phyloP scores from a whole-genome alignment of 441 rosid species.

The Cnidoscolus chayamansa region DNA sequence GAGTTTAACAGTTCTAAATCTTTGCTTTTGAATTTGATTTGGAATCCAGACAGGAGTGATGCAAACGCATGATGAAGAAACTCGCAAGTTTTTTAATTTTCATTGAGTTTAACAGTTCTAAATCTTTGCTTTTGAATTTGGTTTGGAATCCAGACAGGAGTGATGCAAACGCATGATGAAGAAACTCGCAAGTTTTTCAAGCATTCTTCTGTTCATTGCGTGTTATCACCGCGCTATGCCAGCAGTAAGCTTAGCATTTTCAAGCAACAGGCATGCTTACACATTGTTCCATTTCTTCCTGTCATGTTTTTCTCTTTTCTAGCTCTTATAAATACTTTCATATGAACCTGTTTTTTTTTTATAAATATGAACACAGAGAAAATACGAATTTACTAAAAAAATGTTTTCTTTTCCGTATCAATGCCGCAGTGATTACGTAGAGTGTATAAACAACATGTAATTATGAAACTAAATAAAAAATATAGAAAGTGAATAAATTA shows the following conservation, averaged over 20 bases:
- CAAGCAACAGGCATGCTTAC: constrained; percentile 87
- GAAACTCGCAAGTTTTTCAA: constrained; percentile 82
- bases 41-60: too few relatives aligned
- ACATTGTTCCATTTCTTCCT: constrained; percentile 25
- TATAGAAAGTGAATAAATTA: too few relatives aligned
- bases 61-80: too few relatives aligned
- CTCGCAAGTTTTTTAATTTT: background rate
- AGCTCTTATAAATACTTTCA: background rate
- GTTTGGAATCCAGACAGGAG: constrained; percentile 52
- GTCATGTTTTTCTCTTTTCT: background rate
- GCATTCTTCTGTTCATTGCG: constrained; percentile 81
- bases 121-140: background rate
- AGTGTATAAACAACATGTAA: too few relatives aligned
- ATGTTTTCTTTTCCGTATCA: background rate
- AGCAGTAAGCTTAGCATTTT: constrained; percentile 96
- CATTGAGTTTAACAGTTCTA: background rate
- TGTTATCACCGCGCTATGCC: constrained; percentile 81
- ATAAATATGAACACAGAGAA: background rate
- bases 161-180: constrained; percentile 91
- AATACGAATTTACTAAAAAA: background rate
- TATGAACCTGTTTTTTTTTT: too few relatives aligned
- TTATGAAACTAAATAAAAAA: too few relatives aligned
- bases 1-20: too few relatives aligned
- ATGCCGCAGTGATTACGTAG: too few relatives aligned
- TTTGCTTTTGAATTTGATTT: too few relatives aligned